Conservation (phyloP, 306 rosid genomes). For the Sindora glabra region DNA sequence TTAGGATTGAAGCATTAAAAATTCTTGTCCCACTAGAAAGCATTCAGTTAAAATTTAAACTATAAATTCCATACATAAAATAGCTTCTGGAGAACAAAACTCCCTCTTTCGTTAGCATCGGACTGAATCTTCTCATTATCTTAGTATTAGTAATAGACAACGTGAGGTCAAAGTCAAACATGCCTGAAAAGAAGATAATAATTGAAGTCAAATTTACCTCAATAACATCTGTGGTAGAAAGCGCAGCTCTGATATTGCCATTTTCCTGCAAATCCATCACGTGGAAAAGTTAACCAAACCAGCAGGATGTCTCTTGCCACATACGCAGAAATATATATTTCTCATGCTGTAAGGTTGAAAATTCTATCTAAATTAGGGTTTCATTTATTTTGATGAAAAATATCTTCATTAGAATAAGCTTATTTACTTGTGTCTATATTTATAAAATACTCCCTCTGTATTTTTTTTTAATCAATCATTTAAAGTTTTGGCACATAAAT, state of each 20-base stretch:
- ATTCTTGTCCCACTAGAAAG: neutral
- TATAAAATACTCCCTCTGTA: too few relatives aligned
- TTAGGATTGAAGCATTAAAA: neutral
- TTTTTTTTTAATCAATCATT: too few relatives aligned
- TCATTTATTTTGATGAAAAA: too few relatives aligned
- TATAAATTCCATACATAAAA: neutral
- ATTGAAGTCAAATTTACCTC: slow-evolving; percentile 42
- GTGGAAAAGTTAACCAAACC: neutral
- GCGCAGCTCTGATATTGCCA: slow-evolving; percentile 67
- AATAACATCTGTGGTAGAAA: slow-evolving; percentile 65
- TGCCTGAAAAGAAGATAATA: neutral
- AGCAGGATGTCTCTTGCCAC: neutral
- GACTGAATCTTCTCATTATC: neutral
- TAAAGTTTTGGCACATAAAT: too few relatives aligned
- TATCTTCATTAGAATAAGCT: too few relatives aligned
- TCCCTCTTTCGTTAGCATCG: too few relatives aligned
- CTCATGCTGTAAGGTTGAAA: neutral
- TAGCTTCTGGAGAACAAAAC: neutral
- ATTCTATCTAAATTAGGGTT: neutral
- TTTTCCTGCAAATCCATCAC: slow-evolving; percentile 51
- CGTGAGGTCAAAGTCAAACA: neutral
- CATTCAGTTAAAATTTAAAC: neutral
- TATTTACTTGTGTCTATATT: too few relatives aligned
- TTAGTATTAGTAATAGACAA: neutral
- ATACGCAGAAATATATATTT: neutral